Percentiles rank a stretch among this genome's conserved stretches.
Conservation (phyloP, 2,329 filamentous ascomycete species). For the Teratosphaeria nubilosa region DNA sequence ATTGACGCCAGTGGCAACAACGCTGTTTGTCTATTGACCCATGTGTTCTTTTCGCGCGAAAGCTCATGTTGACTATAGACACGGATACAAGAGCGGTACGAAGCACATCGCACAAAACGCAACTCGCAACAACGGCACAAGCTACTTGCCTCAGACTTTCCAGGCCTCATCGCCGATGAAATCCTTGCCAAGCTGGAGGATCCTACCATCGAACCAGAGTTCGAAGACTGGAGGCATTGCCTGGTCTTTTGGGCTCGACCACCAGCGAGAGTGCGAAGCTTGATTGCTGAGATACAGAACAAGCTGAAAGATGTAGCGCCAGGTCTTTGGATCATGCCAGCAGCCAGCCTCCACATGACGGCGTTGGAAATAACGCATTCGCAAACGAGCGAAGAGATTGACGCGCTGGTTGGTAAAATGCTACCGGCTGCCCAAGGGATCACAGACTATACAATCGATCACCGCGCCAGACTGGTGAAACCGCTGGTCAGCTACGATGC, state of each 20-base stretch:
- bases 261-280: conserved; percentile 55
- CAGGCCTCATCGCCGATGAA: conserved; percentile 64
- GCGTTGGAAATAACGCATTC: conserved; percentile 77
- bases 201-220: conserved; percentile 54
- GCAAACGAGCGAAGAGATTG: conserved; percentile 59
- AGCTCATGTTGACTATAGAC: conserved; percentile 32
- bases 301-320: conserved; percentile 54
- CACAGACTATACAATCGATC: conserved; percentile 53
- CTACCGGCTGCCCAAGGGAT: conserved; percentile 48
- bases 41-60: neutral
- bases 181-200: conserved; percentile 62
- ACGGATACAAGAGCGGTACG: conserved; percentile 63
- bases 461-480: conserved; percentile 67
- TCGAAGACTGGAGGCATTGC: conserved; percentile 67
- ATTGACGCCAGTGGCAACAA: conserved; percentile 58
- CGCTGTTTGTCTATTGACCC: conserved; percentile 42
- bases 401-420: conserved; percentile 49
- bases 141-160: conserved; percentile 58
- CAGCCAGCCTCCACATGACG: conserved; percentile 71
- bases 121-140: conserved; percentile 67
- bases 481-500: conserved; percentile 77
- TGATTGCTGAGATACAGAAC: conserved; percentile 61
- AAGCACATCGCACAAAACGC: conserved; percentile 60
- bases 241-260: conserved; percentile 84
- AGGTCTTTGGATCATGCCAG: conserved; percentile 79